Base-by-base conservation (phyloP, 495 filamentous ascomycete species). In the Schizothecium vesticola region DNA sequence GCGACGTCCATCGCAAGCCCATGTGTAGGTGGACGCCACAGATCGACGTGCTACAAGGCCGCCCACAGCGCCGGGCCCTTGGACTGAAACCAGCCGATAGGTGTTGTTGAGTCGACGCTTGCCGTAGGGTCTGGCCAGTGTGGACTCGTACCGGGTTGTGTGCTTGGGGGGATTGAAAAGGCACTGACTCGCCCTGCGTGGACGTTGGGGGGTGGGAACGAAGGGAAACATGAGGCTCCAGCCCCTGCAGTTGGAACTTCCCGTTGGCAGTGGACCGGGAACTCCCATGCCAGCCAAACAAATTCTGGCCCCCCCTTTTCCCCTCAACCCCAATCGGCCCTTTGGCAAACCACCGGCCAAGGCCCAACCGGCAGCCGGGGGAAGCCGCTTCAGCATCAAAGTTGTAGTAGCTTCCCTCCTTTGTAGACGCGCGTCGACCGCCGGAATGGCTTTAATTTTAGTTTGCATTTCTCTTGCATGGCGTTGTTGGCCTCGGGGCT, bases 11-110 rank as follows among this genome's bases (percentile, higher is more conserved):
- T 65, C 65, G 24, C 57, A 66, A 66, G 28, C 63, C 63, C 65
- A 66, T 66, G 65, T 22, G 65, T 33, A 28, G 33, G 65, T 58
- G 51, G 57, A 66, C 59, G 65, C 65, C 65, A 66, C 57, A 60
- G 59, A 29, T 61, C 65, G 65, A 66, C 65, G 65, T 66, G 57
- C 56, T 22, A 66, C 65, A 66, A 23, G 65, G 56, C 65, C 51
- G 59, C 31, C 65, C 65, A 66, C 29, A 43, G 56, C 43, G 57
- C 65, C 33, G 65, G 65, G 65, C 65, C 63, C 57, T 55, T 66
- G 16, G 43, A n/a, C 57, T 66, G 65, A 60, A 66, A 66, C 65
- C n/a, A 65, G 64, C 31, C 25, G 57, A 21, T 24, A 16, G 26
- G 58, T 55, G 56, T 65, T 55, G 64, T 65, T 26, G 51, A 65